phyloP scores from a whole-genome alignment of 768 basidiomycete species.

The Lactarius psammicola region DNA sequence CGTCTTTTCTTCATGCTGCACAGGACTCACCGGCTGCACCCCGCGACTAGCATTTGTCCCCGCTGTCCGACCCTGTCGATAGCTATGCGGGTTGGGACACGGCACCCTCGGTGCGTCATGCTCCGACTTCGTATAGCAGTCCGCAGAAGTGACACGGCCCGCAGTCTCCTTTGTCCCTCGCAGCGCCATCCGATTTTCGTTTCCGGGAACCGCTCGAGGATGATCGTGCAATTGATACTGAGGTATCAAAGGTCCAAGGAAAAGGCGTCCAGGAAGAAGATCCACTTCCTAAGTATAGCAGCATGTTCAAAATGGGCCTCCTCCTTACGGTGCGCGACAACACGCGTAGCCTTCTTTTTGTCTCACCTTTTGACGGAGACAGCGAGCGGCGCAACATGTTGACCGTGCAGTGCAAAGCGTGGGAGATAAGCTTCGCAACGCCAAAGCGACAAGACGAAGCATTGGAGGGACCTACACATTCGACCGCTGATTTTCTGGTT shows the following conservation, averaged over 20 bases:
- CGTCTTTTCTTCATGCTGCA: neutral
- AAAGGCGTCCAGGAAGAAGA: neutral
- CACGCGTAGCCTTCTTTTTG: neutral
- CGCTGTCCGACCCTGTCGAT: neutral
- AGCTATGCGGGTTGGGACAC: constrained; percentile 17
- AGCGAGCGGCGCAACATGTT: constrained; percentile 17
- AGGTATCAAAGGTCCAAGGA: neutral
- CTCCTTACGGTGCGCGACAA: constrained; percentile 16
- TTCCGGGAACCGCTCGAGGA: neutral
- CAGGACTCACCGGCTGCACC: neutral
- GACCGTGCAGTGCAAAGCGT: constrained; percentile 21
- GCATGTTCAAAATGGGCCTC: constrained; percentile 25
- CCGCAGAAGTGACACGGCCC: neutral
- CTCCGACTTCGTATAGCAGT: neutral
- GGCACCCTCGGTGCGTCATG: constrained; percentile 11
- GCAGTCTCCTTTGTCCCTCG: constrained; percentile 13
- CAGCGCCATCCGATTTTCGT: constrained; percentile 2
- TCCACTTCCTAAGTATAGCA: constrained; percentile 13
- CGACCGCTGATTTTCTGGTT: neutral
- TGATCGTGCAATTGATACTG: neutral
- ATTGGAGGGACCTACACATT: neutral
- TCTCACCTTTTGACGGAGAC: neutral
- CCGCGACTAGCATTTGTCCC: neutral
- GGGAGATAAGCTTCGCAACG: constrained; percentile 7
- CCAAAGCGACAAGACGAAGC: constrained; percentile 1